Evolutionary conservation across 83 land plant species (phyloP).

Genomic region (Picea engelmannii): DNA sequence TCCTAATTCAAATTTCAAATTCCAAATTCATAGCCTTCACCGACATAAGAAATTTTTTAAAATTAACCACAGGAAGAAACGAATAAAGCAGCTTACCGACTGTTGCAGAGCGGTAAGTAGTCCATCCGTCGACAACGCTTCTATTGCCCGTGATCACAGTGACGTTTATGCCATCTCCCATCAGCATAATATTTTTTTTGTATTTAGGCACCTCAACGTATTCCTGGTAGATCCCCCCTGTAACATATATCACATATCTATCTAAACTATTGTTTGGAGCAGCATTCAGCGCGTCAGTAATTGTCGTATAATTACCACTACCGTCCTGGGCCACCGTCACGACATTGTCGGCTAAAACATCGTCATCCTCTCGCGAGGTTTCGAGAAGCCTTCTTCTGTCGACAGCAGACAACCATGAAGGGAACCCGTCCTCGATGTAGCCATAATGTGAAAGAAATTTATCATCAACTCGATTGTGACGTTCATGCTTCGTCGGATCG

Average conservation of each 20-base stretch:
- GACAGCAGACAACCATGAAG: not conserved
- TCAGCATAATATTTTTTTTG: too few relatives aligned
- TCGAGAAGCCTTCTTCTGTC: not conserved
- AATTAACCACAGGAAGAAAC: too few relatives aligned
- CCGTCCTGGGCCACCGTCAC: too few relatives aligned
- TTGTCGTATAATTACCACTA: conserved; percentile 19
- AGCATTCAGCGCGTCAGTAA: conserved; percentile 15
- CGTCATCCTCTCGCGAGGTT: not conserved
- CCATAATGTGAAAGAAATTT: too few relatives aligned
- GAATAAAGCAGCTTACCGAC: too few relatives aligned
- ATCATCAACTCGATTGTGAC: not conserved
- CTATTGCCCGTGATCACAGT: too few relatives aligned
- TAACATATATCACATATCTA: not conserved
- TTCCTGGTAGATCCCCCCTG: too few relatives aligned
- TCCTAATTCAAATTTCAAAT: conserved; percentile 56
- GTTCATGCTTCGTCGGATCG: not conserved
- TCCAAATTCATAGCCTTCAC: conserved; percentile 34
- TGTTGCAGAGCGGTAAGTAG: too few relatives aligned
- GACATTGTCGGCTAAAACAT: conserved; percentile 1
- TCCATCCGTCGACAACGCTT: too few relatives aligned
- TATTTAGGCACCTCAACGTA: too few relatives aligned
- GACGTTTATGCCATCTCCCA: too few relatives aligned
- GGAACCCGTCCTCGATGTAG: not conserved
- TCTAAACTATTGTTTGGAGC: conserved; percentile 28
- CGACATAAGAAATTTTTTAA: conserved; percentile 5